Conservation (phyloP, 805 yeast genomes). For the Candida hungchunana region DNA sequence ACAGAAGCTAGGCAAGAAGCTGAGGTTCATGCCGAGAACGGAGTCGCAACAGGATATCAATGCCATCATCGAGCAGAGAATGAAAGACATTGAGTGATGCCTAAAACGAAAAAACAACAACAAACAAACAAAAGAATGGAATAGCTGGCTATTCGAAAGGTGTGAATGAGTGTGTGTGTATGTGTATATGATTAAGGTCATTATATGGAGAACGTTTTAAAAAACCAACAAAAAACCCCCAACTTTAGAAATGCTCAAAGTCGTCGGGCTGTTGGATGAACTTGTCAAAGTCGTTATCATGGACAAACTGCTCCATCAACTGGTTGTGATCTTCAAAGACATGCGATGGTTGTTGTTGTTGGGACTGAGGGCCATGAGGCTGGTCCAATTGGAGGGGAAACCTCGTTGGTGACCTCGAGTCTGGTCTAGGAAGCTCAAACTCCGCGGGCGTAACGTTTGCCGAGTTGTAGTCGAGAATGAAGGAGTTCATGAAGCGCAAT, state of each 20-base stretch:
- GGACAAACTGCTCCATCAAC: conserved; percentile 14
- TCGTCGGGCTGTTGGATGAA: conserved; percentile 16
- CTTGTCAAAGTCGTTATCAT: conserved; percentile 14
- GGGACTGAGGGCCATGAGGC: too few species aligned
- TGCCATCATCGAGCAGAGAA: conserved; percentile 49
- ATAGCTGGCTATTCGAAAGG: conserved; percentile 10
- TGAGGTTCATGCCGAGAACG: conserved; percentile 32
- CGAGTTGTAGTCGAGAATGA: conserved; percentile 43
- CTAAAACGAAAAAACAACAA: too few species aligned
- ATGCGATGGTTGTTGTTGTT: too few species aligned
- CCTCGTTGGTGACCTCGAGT: conserved; percentile 18
- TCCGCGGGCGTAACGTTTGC: conserved; percentile 27
- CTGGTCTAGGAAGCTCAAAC: conserved; percentile 22
- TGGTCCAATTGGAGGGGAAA: conserved; percentile 8
- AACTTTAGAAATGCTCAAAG: too few species aligned
- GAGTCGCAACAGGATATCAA: conserved; percentile 33
- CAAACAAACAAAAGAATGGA: background rate
- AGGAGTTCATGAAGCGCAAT: conserved; percentile 49
- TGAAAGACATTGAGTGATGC: conserved; percentile 33
- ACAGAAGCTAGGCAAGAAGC: conserved; percentile 34
- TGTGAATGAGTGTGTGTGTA: background rate
- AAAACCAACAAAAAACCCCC: conserved; percentile 4
- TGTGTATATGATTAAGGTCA: background rate
- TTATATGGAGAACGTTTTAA: background rate
- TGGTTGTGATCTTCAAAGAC: conserved; percentile 7